These are phyloP conservation scores for Schizothecium vesticola DNA, from an alignment of 495 filamentous ascomycete genomes.

Conservation along the genomic window DNA sequence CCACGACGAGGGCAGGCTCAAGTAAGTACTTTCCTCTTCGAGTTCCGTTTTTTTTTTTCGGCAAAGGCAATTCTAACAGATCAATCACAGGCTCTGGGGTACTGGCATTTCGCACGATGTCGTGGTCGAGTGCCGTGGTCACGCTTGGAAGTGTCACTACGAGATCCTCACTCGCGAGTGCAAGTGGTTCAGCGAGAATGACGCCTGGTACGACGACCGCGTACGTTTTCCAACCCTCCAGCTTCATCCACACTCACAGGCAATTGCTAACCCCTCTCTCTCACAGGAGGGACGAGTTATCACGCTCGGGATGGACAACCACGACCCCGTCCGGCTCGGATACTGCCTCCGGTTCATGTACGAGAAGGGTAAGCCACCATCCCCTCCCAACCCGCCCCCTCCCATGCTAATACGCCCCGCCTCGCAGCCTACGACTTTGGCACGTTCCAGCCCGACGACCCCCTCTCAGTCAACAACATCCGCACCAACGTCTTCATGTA, in stretches of 20 bases:
- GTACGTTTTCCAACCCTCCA: conserved; percentile 8
- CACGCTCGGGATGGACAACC: neutral
- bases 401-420: no score
- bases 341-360: conserved; percentile 24
- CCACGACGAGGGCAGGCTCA: neutral
- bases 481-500: conserved; percentile 6
- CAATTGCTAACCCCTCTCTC: neutral
- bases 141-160: conserved; percentile 15
- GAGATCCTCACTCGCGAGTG: conserved; percentile 21
- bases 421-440: neutral
- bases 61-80: neutral
- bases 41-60: neutral
- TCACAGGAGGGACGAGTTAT: neutral
- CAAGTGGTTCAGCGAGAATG: conserved; percentile 6
- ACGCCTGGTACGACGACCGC: conserved; percentile 11
- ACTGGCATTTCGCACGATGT: conserved; percentile 17
- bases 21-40: neutral
- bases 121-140: conserved; percentile 7
- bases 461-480: conserved; percentile 8
- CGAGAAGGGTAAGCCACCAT: conserved; percentile 10
- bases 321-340: conserved; percentile 6
- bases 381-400: neutral
- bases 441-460: neutral
- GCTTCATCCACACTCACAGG: neutral
- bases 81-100: conserved; percentile 14